Conservation (phyloP, 495 filamentous ascomycete genomes). For the Amniculicola lignicola region DNA sequence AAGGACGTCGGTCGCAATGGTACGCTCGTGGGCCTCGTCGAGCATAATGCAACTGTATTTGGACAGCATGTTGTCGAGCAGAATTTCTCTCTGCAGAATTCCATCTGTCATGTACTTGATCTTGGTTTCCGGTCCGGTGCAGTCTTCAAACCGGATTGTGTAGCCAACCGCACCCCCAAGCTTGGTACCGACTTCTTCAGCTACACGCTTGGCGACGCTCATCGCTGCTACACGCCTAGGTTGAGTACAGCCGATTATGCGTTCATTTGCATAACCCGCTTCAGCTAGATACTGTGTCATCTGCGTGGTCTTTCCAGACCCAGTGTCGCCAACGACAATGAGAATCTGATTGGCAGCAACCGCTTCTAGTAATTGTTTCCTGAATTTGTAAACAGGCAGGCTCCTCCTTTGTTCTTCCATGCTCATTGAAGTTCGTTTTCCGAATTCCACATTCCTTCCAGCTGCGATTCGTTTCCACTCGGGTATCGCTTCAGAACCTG, state of each 20-base stretch:
- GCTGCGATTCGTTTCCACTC: slow-evolving; percentile 90
- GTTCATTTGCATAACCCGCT: slow-evolving; percentile 80
- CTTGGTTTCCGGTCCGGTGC: slow-evolving; percentile 79
- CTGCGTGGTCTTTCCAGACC: slow-evolving; percentile 95
- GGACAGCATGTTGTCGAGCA: slow-evolving; percentile 81
- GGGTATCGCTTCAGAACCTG: slow-evolving; percentile 60
- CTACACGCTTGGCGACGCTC: slow-evolving; percentile 93
- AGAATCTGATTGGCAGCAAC: slow-evolving; percentile 84
- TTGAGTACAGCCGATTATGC: slow-evolving; percentile 97
- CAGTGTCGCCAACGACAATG: slow-evolving; percentile 96
- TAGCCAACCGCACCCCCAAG: slow-evolving; percentile 94
- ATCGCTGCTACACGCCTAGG: slow-evolving; percentile 95
- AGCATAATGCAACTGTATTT: slow-evolving; percentile 96
- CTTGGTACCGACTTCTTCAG: slow-evolving; percentile 90
- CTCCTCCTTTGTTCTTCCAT: slow-evolving; percentile 95
- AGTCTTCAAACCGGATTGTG: slow-evolving; percentile 96
- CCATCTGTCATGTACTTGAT: slow-evolving; percentile 99
- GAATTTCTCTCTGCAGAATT: slow-evolving; percentile 93
- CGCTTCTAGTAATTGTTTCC: slow-evolving; percentile 82
- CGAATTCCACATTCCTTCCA: slow-evolving; percentile 77
- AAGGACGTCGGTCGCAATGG: slow-evolving; percentile 91
- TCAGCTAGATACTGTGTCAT: slow-evolving; percentile 92
- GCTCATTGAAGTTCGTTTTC: slow-evolving; percentile 82
- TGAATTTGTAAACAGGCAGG: slow-evolving; percentile 86
- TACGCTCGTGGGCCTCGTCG: slow-evolving; percentile 96